Evolutionary conservation across 768 basidiomycete genomes (phyloP).

Genomic region (Mycena kentingensis): DNA sequence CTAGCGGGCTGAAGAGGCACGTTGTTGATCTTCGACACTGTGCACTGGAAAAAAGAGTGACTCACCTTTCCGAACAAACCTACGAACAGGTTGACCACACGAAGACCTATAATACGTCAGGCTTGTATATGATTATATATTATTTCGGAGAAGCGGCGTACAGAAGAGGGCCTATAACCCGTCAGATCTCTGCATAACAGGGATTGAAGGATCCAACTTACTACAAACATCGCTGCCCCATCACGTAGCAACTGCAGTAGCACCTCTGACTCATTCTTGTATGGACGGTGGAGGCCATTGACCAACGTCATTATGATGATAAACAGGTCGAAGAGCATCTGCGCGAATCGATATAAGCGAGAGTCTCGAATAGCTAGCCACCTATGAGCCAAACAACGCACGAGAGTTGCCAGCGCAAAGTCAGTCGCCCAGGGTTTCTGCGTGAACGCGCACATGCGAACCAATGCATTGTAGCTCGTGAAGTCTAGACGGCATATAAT

Average conservation of each 20-base stretch:
- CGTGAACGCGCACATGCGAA: not conserved
- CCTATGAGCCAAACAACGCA: too few species aligned
- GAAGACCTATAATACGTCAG: too few species aligned
- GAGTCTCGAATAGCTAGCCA: too few species aligned
- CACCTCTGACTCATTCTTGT: constrained; percentile 1
- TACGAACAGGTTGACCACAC: constrained; percentile 1
- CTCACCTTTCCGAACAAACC: constrained; percentile 2
- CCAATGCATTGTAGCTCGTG: not conserved
- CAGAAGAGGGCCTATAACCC: too few species aligned
- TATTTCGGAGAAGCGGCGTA: too few species aligned
- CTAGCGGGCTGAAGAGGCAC: not conserved
- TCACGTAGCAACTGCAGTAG: not conserved
- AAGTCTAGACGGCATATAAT: not conserved
- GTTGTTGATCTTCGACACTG: not conserved
- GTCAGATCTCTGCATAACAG: too few species aligned
- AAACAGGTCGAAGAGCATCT: constrained; percentile 7
- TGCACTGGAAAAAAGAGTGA: not conserved
- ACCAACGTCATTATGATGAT: constrained; percentile 6
- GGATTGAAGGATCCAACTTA: not conserved
- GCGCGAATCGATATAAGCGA: too few species aligned
- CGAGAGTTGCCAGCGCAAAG: not conserved
- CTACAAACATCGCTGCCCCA: constrained; percentile 1
- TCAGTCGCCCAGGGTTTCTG: not conserved
- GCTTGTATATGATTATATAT: too few species aligned
- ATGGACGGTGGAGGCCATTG: not conserved